A percentile compares a stretch with the other conserved stretches of the same genome.
phyloP scores from a whole-genome alignment of 805 yeast species.

The Kluyveromyces dobzhanskii region DNA sequence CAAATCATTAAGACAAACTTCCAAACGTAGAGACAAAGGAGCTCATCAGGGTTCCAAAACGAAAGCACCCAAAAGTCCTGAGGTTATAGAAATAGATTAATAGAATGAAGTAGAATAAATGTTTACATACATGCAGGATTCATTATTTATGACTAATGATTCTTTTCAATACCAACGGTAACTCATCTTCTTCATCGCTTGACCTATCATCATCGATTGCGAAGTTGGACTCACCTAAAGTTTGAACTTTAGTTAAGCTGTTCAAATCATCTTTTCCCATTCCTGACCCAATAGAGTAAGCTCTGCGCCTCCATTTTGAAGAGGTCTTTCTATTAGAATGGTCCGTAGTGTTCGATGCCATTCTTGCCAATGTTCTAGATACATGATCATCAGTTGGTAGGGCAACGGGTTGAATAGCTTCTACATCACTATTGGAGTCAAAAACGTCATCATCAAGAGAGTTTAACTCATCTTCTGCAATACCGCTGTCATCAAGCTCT shows the following conservation, averaged over 20 bases:
- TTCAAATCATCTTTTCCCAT: conserved; percentile 13
- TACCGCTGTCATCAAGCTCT: background rate
- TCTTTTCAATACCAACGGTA: conserved; percentile 34
- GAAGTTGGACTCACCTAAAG: conserved; percentile 20
- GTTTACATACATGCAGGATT: background rate
- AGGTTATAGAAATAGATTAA: conserved; percentile 70
- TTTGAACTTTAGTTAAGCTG: conserved; percentile 14
- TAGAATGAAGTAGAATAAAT: background rate
- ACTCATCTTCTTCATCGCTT: conserved; percentile 21
- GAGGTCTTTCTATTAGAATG: conserved; percentile 16
- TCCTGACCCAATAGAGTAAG: conserved; percentile 31
- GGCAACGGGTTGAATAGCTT: background rate
- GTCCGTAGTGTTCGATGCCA: conserved; percentile 21
- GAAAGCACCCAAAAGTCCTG: conserved; percentile 59
- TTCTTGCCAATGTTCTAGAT: conserved; percentile 18
- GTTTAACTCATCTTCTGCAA: background rate
- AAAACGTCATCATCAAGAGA: background rate
- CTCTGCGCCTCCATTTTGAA: conserved; percentile 28
- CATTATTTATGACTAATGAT: conserved; percentile 24
- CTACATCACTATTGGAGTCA: background rate
- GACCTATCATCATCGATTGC: conserved; percentile 12
- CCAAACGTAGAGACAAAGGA: conserved; percentile 57
- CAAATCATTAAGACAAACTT: conserved; percentile 60
- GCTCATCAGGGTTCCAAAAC: conserved; percentile 49
- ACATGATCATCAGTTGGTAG: conserved; percentile 6